Base-by-base conservation (phyloP, 164 flowering plant species). In the Vitis vinifera region DNA sequence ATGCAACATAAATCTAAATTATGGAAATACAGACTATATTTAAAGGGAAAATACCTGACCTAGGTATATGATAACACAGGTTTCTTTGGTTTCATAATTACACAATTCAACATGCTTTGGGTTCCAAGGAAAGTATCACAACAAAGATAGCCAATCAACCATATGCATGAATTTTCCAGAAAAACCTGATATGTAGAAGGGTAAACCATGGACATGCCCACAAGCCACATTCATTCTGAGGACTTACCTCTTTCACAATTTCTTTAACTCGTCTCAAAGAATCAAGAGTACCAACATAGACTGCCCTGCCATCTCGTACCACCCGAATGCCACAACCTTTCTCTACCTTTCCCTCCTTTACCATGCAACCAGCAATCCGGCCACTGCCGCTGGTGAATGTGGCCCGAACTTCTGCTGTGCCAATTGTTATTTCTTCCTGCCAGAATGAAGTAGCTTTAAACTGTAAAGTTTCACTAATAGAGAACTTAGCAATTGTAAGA, bases 291-390 rank as follows among this genome's bases (percentile, higher is more conserved):
- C 97, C 97, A 73, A 75, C 83, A 72, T 86, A 69, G 47, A 88
- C 83, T 62, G 77, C 75, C 76, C 82, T 91, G 12, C 93, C 82
- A 10, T 82, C 87, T 67, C 97, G 82, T 31, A 79, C 49, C 2
- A 94, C 83, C 49, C 82, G 87, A 71, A 92, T 72, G 44, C 94
- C 94, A 80, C 93, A 92, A 67, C 83, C 91, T 77, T 87, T 89
- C 71, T 77, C 83, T 9, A 92, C 66, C 73, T 89, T 92, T 63
- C 98, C 98, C 63, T 91, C 97, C 12, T 84, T 82, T 57, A 92
- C 89, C 92, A 92, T 91, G 83, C 98, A 94, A 70, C 98, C 98
- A 76, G 95, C 97, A 81, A 87, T 91, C 69, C 89, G 93, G 67
- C 97, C 93, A 79, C 97, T 94, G 63, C 97, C 97, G 77, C 97